A percentile compares a stretch with the other conserved stretches of the same genome.
phyloP scores from a whole-genome alignment of 805 yeast species.

The Candida jianshihensis region DNA sequence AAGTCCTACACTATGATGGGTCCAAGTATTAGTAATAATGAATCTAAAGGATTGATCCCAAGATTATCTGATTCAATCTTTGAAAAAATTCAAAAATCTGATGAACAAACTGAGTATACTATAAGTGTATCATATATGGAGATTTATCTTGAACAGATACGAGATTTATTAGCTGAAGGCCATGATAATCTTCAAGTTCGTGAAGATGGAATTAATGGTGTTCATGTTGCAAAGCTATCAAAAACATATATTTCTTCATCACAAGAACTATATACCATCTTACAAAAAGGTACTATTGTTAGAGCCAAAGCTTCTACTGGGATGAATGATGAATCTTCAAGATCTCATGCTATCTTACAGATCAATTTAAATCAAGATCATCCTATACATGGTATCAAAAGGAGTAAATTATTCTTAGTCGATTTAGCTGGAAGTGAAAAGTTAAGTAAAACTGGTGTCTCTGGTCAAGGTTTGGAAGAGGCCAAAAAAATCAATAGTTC shows the following conservation, averaged over 20 bases:
- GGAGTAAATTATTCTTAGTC: conserved; percentile 63
- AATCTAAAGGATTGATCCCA: conserved; percentile 56
- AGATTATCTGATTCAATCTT: conserved; percentile 64
- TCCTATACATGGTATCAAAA: conserved; percentile 48
- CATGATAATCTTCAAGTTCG: conserved; percentile 38
- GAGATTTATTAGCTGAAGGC: conserved; percentile 51
- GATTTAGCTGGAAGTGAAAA: conserved; percentile 89
- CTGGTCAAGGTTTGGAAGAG: conserved; percentile 70
- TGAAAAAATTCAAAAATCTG: conserved; percentile 37
- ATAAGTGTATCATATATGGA: conserved; percentile 70
- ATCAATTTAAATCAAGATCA: conserved; percentile 59
- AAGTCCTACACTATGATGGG: conserved; percentile 79
- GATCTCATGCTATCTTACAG: conserved; percentile 77
- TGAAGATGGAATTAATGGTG: conserved; percentile 58
- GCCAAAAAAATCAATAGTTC: conserved; percentile 81
- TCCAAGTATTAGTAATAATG: conserved; percentile 21
- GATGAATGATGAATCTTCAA: conserved; percentile 67
- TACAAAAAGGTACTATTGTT: conserved; percentile 50
- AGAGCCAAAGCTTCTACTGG: conserved; percentile 56
- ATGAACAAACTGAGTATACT: conserved; percentile 50
- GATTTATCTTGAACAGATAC: conserved; percentile 69
- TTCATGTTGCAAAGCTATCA: conserved; percentile 64
- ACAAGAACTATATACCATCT: conserved; percentile 48
- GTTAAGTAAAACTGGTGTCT: conserved; percentile 68
- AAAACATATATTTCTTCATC: conserved; percentile 53